These are phyloP conservation scores for Pleurotus eryngii DNA, from an alignment of 768 basidiomycete species.

Conservation along the genomic window DNA sequence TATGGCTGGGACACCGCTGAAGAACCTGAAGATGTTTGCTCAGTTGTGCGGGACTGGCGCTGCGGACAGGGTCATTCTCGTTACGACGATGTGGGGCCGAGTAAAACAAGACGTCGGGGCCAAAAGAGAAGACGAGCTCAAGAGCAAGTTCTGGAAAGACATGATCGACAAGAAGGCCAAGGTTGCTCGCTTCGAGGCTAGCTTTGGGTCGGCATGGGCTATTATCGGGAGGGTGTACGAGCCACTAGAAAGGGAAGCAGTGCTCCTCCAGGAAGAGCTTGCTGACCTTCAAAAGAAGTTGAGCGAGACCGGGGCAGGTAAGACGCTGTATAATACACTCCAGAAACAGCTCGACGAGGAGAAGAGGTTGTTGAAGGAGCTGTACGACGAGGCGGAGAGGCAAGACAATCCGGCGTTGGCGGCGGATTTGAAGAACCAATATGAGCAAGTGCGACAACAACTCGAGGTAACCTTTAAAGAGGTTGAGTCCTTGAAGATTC, in stretches of 20 bases:
- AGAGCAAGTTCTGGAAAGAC: constrained; percentile 7
- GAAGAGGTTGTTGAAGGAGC: constrained; percentile 6
- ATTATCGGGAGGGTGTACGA: constrained; percentile 3
- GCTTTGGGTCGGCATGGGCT: constrained; percentile 8
- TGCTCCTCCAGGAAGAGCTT: constrained; percentile 12
- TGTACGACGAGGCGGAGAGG: constrained; percentile 4
- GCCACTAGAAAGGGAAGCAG: background rate
- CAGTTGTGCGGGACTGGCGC: constrained; percentile 43
- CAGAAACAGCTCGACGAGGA: constrained; percentile 11
- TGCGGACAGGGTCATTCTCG: constrained; percentile 44
- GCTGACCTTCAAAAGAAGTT: constrained; percentile 5
- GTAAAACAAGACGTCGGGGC: constrained; percentile 17
- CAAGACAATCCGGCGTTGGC: constrained; percentile 3
- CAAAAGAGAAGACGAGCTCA: constrained; percentile 7
- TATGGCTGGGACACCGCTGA: constrained; percentile 39
- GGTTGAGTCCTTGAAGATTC: constrained; percentile 6
- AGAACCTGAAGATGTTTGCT: constrained; percentile 47
- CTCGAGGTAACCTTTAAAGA: constrained; percentile 9
- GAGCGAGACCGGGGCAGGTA: constrained; percentile 9
- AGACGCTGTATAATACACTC: constrained; percentile 1
- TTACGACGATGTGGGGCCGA: constrained; percentile 47
- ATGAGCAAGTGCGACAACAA: constrained; percentile 2
- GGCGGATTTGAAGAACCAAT: constrained; percentile 1
- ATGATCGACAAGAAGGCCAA: constrained; percentile 5
- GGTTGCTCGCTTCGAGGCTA: constrained; percentile 2